Evolutionary conservation across 2,329 filamentous ascomycete species (phyloP).

Genomic region (Lecanicillium sp.): DNA sequence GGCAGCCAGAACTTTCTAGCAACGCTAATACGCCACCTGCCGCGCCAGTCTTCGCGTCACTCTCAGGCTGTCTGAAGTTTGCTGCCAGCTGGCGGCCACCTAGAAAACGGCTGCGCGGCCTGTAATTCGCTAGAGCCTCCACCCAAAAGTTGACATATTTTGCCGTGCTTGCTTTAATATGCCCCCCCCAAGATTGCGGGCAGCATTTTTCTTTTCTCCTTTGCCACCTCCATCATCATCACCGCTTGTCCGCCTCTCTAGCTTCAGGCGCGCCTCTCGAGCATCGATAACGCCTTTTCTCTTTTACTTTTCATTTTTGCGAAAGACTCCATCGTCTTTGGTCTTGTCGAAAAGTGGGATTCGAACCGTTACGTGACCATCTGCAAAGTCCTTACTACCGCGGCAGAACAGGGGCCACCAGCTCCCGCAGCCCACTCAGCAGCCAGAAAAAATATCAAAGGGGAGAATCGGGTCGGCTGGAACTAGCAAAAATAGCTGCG

Average conservation of each 20-base stretch:
- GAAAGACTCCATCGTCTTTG: neutral
- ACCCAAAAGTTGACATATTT: constrained; percentile 7
- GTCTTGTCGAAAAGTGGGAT: neutral
- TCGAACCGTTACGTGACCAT: neutral
- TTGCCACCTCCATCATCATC: constrained; percentile 10
- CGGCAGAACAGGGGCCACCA: constrained; percentile 4
- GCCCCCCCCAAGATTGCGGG: neutral
- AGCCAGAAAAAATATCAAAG: constrained; percentile 6
- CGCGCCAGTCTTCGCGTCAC: constrained; percentile 11
- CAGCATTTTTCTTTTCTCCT: constrained; percentile 3
- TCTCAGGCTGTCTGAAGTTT: neutral
- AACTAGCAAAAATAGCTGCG: constrained; percentile 4
- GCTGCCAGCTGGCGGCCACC: neutral
- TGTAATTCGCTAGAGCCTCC: constrained; percentile 8
- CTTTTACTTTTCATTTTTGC: neutral
- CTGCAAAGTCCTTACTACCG: constrained; percentile 2
- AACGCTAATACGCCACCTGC: neutral
- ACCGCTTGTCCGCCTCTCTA: neutral
- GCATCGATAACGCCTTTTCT: neutral
- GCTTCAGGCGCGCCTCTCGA: neutral
- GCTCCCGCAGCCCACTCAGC: constrained; percentile 3
- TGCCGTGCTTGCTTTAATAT: constrained; percentile 6
- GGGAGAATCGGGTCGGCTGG: neutral
- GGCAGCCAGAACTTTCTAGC: constrained; percentile 3
- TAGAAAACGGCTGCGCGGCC: neutral